Evolutionary conservation across 1,284 basidiomycete genomes (phyloP).

Genomic region (Sanghuangporus sanghuang): DNA sequence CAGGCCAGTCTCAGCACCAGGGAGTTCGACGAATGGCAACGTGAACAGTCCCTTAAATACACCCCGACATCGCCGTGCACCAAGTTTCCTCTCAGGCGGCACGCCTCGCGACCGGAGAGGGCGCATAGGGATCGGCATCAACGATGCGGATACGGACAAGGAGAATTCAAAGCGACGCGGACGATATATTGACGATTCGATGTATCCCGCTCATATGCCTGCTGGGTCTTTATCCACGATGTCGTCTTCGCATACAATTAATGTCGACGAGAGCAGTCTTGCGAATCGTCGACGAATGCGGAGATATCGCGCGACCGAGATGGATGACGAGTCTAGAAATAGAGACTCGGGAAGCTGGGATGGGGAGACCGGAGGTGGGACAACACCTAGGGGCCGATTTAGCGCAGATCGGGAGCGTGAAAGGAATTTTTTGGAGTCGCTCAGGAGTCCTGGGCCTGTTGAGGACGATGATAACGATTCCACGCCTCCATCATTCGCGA

Average conservation of each 20-base stretch:
- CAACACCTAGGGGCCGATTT: slow-evolving; percentile 11
- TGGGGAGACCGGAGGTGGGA: slow-evolving; percentile 4
- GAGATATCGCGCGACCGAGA: background rate
- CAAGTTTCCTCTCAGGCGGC: slow-evolving; percentile 65
- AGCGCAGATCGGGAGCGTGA: slow-evolving; percentile 12
- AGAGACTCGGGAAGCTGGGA: background rate
- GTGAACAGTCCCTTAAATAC: slow-evolving; percentile 37
- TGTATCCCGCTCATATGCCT: background rate
- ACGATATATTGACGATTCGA: slow-evolving; percentile 11
- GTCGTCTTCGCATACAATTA: background rate
- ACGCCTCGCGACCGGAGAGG: slow-evolving; percentile 71
- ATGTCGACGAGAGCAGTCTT: background rate
- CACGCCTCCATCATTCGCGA: background rate
- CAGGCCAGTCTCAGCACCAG: slow-evolving; percentile 35
- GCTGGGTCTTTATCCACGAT: background rate
- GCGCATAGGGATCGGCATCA: slow-evolving; percentile 43
- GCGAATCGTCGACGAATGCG: background rate
- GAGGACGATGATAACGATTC: background rate
- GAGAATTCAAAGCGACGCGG: slow-evolving; percentile 33
- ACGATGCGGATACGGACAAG: background rate
- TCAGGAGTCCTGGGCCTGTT: slow-evolving; percentile 10
- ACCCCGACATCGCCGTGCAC: slow-evolving; percentile 38
- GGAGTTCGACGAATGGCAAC: slow-evolving; percentile 41
- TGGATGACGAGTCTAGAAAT: background rate
- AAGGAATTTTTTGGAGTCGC: slow-evolving; percentile 10